Evolutionary conservation across 2,329 filamentous ascomycete genomes (phyloP).

Genomic region (Microcyclospora pomicola): DNA sequence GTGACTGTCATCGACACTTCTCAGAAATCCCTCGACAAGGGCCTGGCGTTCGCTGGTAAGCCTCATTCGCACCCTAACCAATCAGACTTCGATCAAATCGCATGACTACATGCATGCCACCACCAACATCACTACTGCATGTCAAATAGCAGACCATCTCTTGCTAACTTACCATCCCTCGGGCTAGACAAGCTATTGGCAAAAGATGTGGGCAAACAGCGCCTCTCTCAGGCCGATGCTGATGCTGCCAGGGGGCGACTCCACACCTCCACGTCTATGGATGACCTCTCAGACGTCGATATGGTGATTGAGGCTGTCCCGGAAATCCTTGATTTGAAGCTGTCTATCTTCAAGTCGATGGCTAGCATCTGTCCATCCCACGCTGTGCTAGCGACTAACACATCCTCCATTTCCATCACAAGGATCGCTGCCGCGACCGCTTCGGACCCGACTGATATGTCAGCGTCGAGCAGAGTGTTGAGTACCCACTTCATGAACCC

Average conservation of each 20-base stretch:
- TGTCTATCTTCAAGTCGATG: slow-evolving; percentile 63
- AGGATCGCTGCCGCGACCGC: slow-evolving; percentile 76
- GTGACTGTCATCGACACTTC: slow-evolving; percentile 78
- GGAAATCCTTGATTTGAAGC: slow-evolving; percentile 18
- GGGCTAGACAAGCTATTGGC: slow-evolving; percentile 69
- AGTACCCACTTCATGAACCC: slow-evolving; percentile 99
- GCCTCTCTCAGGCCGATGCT: slow-evolving; percentile 70
- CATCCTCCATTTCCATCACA: slow-evolving; percentile 96
- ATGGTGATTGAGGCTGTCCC: slow-evolving; percentile 97
- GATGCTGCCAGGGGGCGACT: slow-evolving; percentile 58
- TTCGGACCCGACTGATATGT: slow-evolving; percentile 65
- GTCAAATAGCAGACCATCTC: too few species aligned
- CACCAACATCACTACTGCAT: neutral
- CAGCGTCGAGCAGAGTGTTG: slow-evolving; percentile 73
- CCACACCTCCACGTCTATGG: slow-evolving; percentile 55
- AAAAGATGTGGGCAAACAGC: slow-evolving; percentile 81
- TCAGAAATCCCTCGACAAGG: slow-evolving; percentile 74
- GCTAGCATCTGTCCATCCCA: slow-evolving; percentile 71
- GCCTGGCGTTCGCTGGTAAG: slow-evolving; percentile 72
- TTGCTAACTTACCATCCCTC: neutral
- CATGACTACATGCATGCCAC: neutral
- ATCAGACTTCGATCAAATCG: neutral
- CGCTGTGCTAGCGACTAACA: slow-evolving; percentile 90
- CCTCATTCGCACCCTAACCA: neutral
- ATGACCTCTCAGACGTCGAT: slow-evolving; percentile 68